phyloP scores from a whole-genome alignment of 305 asterid species.

The Rubia occidens region DNA sequence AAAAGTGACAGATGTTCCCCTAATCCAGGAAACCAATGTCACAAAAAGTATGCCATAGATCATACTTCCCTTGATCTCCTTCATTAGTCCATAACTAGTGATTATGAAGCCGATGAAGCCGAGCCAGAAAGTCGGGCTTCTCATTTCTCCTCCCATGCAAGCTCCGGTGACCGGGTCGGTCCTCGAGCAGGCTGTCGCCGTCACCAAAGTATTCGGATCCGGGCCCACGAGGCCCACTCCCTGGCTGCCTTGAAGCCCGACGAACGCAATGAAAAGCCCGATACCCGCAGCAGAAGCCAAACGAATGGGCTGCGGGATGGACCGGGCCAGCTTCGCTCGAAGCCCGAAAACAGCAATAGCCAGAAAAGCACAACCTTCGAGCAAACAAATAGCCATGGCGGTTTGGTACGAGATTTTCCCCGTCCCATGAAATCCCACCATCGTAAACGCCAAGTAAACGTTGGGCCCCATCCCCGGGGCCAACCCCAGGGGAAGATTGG shows the following conservation, averaged over 20 bases:
- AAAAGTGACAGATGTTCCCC: slow-evolving; percentile 50
- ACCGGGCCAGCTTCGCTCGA: slow-evolving; percentile 51
- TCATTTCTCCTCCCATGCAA: slow-evolving; percentile 54
- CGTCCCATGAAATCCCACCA: slow-evolving; percentile 69
- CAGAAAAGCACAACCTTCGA: slow-evolving; percentile 58
- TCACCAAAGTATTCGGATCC: slow-evolving; percentile 41
- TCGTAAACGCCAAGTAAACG: slow-evolving; percentile 52
- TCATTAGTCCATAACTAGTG: slow-evolving; percentile 57
- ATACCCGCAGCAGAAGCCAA: slow-evolving; percentile 56
- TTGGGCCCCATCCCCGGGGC: slow-evolving; percentile 82
- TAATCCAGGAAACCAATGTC: slow-evolving; percentile 56
- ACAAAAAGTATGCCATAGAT: slow-evolving; percentile 64
- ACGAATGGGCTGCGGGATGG: slow-evolving; percentile 46
- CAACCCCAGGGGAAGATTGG: slow-evolving; percentile 59
- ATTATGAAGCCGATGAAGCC: slow-evolving; percentile 47
- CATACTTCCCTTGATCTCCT: slow-evolving; percentile 61
- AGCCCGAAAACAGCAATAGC: slow-evolving; percentile 54
- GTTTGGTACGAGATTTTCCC: slow-evolving; percentile 49
- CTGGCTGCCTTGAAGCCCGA: slow-evolving; percentile 54
- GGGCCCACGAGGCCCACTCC: slow-evolving; percentile 68
- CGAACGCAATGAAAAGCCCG: slow-evolving; percentile 62
- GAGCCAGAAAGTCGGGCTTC: slow-evolving; percentile 68
- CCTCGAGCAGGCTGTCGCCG: slow-evolving; percentile 37
- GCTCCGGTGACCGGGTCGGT: slow-evolving; percentile 36
- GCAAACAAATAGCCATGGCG: slow-evolving; percentile 52